phyloP scores from a whole-genome alignment of 768 basidiomycete species.

The Tylopilus plumbeoviolaceoides region DNA sequence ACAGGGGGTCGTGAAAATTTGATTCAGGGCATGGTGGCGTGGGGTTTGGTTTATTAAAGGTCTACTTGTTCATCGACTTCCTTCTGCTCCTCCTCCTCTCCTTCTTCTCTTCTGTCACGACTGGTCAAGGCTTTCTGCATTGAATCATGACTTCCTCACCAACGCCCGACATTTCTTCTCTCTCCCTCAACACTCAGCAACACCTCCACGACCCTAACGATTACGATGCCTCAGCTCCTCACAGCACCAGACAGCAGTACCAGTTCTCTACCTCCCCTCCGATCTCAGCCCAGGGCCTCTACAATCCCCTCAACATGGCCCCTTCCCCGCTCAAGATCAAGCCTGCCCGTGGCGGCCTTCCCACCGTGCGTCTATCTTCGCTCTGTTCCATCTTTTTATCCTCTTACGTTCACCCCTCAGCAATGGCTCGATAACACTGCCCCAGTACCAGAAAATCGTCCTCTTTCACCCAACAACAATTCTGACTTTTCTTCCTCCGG shows the following conservation, averaged over 20 bases:
- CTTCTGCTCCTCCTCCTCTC: conserved; percentile 13
- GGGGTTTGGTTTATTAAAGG: conserved; percentile 23
- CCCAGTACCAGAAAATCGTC: conserved; percentile 53
- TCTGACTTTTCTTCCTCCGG: conserved; percentile 87
- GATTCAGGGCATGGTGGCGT: conserved; percentile 30
- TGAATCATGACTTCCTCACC: conserved; percentile 75
- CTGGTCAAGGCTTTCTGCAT: conserved; percentile 17
- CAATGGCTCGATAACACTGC: conserved; percentile 79
- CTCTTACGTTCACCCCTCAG: conserved; percentile 38
- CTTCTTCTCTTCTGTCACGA: conserved; percentile 28
- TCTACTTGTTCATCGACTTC: not conserved
- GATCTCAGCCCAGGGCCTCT: conserved; percentile 51
- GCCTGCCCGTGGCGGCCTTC: conserved; percentile 62
- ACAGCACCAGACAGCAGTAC: conserved; percentile 54
- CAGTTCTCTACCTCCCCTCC: conserved; percentile 63
- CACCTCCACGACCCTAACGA: conserved; percentile 86
- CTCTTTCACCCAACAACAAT: conserved; percentile 81
- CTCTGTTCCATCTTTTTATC: conserved; percentile 18
- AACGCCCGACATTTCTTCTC: conserved; percentile 69
- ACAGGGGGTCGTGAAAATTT: not conserved
- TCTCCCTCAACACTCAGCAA: conserved; percentile 64
- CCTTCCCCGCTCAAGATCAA: conserved; percentile 77
- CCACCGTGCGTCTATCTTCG: conserved; percentile 51
- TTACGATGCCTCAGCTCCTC: conserved; percentile 60
- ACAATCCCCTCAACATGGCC: conserved; percentile 49